Conservation (phyloP, 306 rosid genomes). For the Arachis stenosperma region DNA sequence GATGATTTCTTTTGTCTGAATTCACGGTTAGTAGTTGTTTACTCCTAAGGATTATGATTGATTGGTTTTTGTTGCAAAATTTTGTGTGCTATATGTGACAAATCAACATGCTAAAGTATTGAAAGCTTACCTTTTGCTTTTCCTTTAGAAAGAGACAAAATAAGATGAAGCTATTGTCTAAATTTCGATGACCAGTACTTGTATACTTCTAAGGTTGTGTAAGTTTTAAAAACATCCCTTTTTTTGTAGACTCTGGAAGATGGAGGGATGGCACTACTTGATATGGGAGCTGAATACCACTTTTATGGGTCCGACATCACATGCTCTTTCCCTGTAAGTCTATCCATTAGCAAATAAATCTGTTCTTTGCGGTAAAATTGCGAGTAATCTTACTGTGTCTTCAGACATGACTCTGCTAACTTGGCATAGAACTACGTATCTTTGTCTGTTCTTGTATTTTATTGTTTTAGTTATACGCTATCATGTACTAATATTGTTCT, state of each 20-base stretch:
- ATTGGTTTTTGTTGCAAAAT: background rate
- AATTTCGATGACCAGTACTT: conserved; percentile 26
- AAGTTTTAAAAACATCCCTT: conserved; percentile 6
- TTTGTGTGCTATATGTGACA: conserved; percentile 24
- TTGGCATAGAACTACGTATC: background rate
- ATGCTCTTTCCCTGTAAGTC: conserved; percentile 90
- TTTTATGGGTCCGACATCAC: conserved; percentile 97
- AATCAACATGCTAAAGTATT: conserved; percentile 31
- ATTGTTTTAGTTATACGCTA: conserved; percentile 7
- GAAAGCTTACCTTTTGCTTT: conserved; percentile 22
- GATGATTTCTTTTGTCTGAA: conserved; percentile 31
- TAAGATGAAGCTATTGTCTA: conserved; percentile 33
- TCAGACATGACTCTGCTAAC: background rate
- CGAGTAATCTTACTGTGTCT: background rate
- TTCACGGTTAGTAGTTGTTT: conserved; percentile 27
- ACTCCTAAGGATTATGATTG: background rate
- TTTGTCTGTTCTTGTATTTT: conserved; percentile 1
- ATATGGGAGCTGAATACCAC: conserved; percentile 96
- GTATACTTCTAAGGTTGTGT: background rate
- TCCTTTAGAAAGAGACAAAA: conserved; percentile 14
- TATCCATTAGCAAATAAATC: conserved; percentile 23
- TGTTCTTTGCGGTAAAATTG: conserved; percentile 26
- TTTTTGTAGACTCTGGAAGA: conserved; percentile 73
- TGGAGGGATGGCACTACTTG: conserved; percentile 93
- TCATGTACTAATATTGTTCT: conserved; percentile 6